A percentile compares a stretch with the other conserved stretches of the same genome.
phyloP scores from a whole-genome alignment of 306 rosid genomes.

The Acacia acuminata region DNA sequence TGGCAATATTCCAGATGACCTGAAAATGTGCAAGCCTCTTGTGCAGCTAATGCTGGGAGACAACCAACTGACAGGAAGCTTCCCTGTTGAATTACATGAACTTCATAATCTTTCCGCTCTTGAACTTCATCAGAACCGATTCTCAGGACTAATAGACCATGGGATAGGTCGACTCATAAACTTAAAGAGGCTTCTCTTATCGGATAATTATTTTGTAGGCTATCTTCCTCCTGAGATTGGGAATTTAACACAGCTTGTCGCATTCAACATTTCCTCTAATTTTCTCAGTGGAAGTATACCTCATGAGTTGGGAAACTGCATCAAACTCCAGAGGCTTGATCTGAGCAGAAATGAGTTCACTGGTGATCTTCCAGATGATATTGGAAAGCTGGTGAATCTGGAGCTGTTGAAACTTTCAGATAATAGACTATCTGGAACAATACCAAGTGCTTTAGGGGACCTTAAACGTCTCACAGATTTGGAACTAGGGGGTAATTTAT shows the following conservation, averaged over 20 bases:
- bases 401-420: slow-evolving; percentile 75
- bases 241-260: slow-evolving; percentile 52
- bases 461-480: slow-evolving; percentile 62
- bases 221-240: slow-evolving; percentile 66
- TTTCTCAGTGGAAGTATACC: slow-evolving; percentile 61
- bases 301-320: slow-evolving; percentile 66
- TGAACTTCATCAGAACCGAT: slow-evolving; percentile 57
- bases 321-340: slow-evolving; percentile 70
- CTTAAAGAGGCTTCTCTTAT: slow-evolving; percentile 67
- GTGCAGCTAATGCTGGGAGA: slow-evolving; percentile 76
- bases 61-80: slow-evolving; percentile 60
- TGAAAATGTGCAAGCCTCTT: slow-evolving; percentile 68
- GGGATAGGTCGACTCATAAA: slow-evolving; percentile 54
- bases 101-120: slow-evolving; percentile 74
- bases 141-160: slow-evolving; percentile 54
- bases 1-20: slow-evolving; percentile 68
- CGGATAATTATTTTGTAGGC: slow-evolving; percentile 61
- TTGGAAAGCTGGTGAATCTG: slow-evolving; percentile 71
- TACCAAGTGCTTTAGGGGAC: slow-evolving; percentile 58
- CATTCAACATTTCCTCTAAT: slow-evolving; percentile 71
- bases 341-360: slow-evolving; percentile 67
- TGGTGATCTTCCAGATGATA: slow-evolving; percentile 55
- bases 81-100: slow-evolving; percentile 57
- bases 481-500: slow-evolving; percentile 73
- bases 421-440: slow-evolving; percentile 56